A percentile compares a stretch with the other conserved stretches of the same genome.
Evolutionary conservation across 2,329 filamentous ascomycete species (phyloP).

Genomic region (Hortaea werneckii): DNA sequence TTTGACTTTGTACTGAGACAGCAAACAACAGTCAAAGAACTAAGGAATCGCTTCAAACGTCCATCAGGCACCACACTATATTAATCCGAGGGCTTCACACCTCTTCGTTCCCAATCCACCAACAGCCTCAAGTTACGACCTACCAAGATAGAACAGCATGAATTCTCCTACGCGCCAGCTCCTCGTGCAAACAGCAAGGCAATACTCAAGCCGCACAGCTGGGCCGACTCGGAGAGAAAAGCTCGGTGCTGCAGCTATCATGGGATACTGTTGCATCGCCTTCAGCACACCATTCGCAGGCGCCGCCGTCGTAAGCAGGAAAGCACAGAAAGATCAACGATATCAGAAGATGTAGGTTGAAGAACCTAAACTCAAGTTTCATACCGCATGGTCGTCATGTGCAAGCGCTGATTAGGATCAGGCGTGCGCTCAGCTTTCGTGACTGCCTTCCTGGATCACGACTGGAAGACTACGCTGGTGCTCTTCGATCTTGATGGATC

Average conservation of each 20-base stretch:
- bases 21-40: no score
- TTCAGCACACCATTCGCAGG: constrained; percentile 26
- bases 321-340: constrained; percentile 21
- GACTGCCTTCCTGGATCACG: constrained; percentile 26
- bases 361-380: not conserved
- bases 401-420: constrained; percentile 2
- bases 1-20: no score
- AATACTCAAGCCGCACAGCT: constrained; percentile 15
- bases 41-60: no score
- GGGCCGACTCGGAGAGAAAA: constrained; percentile 15
- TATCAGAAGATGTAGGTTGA: constrained; percentile 22
- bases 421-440: constrained; percentile 26
- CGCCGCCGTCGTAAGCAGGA: constrained; percentile 23
- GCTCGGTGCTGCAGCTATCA: constrained; percentile 17
- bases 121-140: no score
- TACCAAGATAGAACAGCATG: constrained; percentile 35
- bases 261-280: constrained; percentile 25
- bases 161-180: constrained; percentile 35
- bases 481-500: constrained; percentile 6
- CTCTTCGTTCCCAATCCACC: no score
- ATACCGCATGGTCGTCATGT: not conserved
- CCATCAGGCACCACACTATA: no score
- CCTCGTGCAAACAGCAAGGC: constrained; percentile 17
- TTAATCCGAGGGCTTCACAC: no score
- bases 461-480: constrained; percentile 25